Evolutionary conservation across 163 green algal species (phyloP), one percentile per base, ranked within the genome.

Genomic region (Coccomyxa subellipsoidea): DNA sequence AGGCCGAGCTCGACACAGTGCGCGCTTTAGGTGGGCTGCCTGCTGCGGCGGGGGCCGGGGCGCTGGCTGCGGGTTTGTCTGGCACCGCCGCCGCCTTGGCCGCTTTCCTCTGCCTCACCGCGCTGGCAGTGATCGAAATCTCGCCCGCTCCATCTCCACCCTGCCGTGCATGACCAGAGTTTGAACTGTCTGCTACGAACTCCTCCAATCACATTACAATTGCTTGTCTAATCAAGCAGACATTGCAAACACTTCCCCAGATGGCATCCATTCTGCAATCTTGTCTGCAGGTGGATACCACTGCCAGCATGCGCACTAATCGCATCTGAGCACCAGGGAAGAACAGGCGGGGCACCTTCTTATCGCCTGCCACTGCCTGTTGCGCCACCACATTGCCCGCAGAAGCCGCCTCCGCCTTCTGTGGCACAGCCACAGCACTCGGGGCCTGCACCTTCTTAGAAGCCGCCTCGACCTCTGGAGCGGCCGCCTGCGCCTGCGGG

Each of bases 101-200:
- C 32, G 66, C 31, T 34, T 73, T 73, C 29, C 66, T 32, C 66
- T 32, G 66, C 29, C 66, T 32, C 66, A 36, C 66, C 32, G 66
- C 66, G 66, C n/a, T 32, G 29, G 66, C 66, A 32, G 66, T 73
- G 66, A 73, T 73, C 21, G 66, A 18, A 73, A 73, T 73, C 66
- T 73, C 66, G 10, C n/a, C n/a, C 2, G 66, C 66, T 34, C 29
- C 66, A 59, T 59, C 47, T 27, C 47, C 47, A 59, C 15, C 47
- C 47, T 59, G 47, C n/a, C n/a, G n/a, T n/a, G n/a, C n/a, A n/a
- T n/a, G n/a, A n/a, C n/a, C n/a, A n/a, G n/a, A n/a, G n/a, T n/a
- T n/a, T n/a, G n/a, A n/a, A n/a, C n/a, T n/a, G n/a, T n/a, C n/a
- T n/a, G n/a, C n/a, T n/a, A n/a, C n/a, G n/a, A n/a, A n/a, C n/a